Conservation (phyloP, 2,329 filamentous ascomycete species). For the Elsinoe ampelina region DNA sequence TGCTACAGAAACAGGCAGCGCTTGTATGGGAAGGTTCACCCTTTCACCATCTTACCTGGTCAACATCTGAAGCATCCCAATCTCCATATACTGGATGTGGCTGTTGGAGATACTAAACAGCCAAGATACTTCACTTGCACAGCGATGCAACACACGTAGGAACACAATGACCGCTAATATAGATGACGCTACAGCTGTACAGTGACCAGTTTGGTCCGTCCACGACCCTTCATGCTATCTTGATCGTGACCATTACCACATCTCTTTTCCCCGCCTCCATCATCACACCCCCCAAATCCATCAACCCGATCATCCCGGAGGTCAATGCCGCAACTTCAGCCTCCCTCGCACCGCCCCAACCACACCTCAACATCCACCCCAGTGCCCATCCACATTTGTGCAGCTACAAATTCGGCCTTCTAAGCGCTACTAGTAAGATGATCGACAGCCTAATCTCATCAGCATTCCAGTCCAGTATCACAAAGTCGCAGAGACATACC, state of each 20-base stretch:
- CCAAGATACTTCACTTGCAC: too few species aligned
- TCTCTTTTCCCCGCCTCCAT: too few species aligned
- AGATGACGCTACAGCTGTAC: constrained; percentile 7
- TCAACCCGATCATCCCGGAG: too few species aligned
- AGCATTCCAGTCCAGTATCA: not conserved
- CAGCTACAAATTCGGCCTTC: constrained; percentile 3
- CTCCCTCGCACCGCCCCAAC: not conserved
- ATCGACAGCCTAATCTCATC: constrained; percentile 16
- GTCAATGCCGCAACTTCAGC: not conserved
- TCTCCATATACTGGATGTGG: too few species aligned
- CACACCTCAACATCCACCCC: constrained; percentile 5
- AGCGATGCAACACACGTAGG: not conserved
- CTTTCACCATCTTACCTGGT: too few species aligned
- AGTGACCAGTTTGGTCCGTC: not conserved
- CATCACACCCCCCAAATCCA: too few species aligned
- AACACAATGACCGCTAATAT: constrained; percentile 1
- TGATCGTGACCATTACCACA: not conserved
- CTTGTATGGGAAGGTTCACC: too few species aligned
- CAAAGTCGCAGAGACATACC: constrained; percentile 45
- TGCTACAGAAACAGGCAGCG: too few species aligned
- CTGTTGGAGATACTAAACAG: too few species aligned
- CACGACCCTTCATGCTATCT: not conserved
- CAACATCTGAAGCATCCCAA: too few species aligned
- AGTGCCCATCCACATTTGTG: not conserved
- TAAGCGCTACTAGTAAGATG: constrained; percentile 14